phyloP scores from a whole-genome alignment of 1,284 basidiomycete genomes.

The Ceratobasidium papillatum region DNA sequence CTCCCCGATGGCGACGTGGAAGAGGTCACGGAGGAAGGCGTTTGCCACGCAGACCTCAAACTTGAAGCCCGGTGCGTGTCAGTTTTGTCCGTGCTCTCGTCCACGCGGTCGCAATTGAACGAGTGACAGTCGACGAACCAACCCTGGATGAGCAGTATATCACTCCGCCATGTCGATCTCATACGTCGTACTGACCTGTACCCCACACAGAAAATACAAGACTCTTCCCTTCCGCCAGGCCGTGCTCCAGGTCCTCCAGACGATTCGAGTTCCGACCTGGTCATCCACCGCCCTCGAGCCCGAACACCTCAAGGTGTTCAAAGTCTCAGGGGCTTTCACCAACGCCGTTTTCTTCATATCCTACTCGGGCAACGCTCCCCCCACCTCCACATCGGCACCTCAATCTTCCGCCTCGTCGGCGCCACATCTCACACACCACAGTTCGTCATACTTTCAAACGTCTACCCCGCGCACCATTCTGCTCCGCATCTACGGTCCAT shows the following conservation, averaged over 20 bases:
- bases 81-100: constrained; percentile 45
- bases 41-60: constrained; percentile 67
- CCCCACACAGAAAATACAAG: constrained; percentile 68
- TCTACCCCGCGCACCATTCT: constrained; percentile 71
- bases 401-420: constrained; percentile 44
- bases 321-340: constrained; percentile 90
- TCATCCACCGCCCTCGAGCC: constrained; percentile 49
- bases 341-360: constrained; percentile 95
- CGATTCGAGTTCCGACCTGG: constrained; percentile 69
- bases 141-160: constrained; percentile 19
- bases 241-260: constrained; percentile 63
- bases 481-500: constrained; percentile 88
- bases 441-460: constrained; percentile 16
- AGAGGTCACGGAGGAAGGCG: constrained; percentile 64
- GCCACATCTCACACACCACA: constrained; percentile 55
- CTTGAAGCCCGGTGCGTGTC: constrained; percentile 77
- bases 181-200: constrained; percentile 8
- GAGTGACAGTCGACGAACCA: background rate
- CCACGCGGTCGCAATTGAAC: constrained; percentile 27
- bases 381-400: constrained; percentile 44
- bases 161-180: background rate
- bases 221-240: constrained; percentile 65
- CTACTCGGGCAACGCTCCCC: constrained; percentile 52
- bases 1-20: constrained; percentile 49
- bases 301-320: constrained; percentile 69